phyloP scores from a whole-genome alignment of 2,329 filamentous ascomycete species.

The Trichoderma semiorbis region DNA sequence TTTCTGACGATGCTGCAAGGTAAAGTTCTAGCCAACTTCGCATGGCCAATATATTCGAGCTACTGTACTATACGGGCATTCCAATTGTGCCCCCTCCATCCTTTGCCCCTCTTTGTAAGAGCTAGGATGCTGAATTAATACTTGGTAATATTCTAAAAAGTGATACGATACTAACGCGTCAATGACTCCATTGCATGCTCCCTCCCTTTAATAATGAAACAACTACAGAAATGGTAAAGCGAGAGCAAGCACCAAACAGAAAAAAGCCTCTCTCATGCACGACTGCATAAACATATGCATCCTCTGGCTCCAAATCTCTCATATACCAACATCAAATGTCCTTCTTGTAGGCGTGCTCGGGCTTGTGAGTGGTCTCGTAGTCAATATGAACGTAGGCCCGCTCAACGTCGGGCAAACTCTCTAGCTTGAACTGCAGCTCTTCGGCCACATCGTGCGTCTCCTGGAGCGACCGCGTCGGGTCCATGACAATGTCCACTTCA shows the following conservation, averaged over 20 bases:
- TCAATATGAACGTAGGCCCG: slow-evolving; percentile 95
- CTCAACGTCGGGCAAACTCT: slow-evolving; percentile 88
- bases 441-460: slow-evolving; percentile 92
- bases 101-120: not conserved
- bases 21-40: not conserved
- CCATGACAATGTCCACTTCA: slow-evolving; percentile 96
- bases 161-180: slow-evolving; percentile 5
- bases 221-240: not conserved
- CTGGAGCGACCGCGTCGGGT: slow-evolving; percentile 65
- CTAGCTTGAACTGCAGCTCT: slow-evolving; percentile 88
- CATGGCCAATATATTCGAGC: not conserved
- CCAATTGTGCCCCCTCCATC: not conserved
- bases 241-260: not conserved
- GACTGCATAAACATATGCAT: not conserved
- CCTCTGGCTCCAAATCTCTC: not conserved
- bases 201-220: not conserved
- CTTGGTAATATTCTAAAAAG: not conserved
- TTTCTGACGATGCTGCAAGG: not conserved
- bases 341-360: slow-evolving; percentile 69
- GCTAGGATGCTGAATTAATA: not conserved
- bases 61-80: not conserved
- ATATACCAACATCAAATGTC: slow-evolving; percentile 41
- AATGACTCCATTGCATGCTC: not conserved
- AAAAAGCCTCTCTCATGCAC: slow-evolving; percentile 6
- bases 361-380: slow-evolving; percentile 93